A percentile compares a stretch with the other conserved stretches of the same genome.
These are phyloP conservation scores for Neurospora sp. DNA, from an alignment of 495 filamentous ascomycete species.

Conservation along the genomic window DNA sequence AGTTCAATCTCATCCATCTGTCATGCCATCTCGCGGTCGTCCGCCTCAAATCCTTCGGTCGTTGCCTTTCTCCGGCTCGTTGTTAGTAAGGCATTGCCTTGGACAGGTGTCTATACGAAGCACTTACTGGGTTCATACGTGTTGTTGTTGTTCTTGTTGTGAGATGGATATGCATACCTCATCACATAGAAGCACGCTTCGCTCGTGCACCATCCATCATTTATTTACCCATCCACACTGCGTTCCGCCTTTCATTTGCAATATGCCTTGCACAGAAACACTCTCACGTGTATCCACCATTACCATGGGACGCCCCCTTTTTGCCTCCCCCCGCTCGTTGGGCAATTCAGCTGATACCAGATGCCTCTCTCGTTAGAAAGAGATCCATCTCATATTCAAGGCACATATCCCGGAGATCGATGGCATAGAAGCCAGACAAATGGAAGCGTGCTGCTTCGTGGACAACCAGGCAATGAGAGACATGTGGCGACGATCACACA, in stretches of 20 bases:
- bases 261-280: not conserved
- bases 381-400: not conserved
- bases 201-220: not conserved
- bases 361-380: not conserved
- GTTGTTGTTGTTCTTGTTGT: not conserved
- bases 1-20: not conserved
- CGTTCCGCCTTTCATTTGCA: not conserved
- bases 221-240: not conserved
- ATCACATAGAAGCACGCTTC: not conserved
- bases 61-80: not conserved
- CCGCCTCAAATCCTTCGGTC: not conserved
- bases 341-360: not conserved
- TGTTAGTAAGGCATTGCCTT: slow-evolving; percentile 10
- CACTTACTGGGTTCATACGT: not conserved
- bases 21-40: not conserved
- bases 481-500: not conserved
- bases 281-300: not conserved
- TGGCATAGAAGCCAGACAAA: not conserved
- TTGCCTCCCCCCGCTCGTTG: not conserved
- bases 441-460: not conserved
- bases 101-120: slow-evolving; percentile 12
- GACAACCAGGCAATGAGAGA: not conserved
- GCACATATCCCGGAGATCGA: not conserved
- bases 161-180: not conserved
- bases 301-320: not conserved